Base-by-base conservation (phyloP, 1,284 basidiomycete genomes). In the Trametes pubescens region DNA sequence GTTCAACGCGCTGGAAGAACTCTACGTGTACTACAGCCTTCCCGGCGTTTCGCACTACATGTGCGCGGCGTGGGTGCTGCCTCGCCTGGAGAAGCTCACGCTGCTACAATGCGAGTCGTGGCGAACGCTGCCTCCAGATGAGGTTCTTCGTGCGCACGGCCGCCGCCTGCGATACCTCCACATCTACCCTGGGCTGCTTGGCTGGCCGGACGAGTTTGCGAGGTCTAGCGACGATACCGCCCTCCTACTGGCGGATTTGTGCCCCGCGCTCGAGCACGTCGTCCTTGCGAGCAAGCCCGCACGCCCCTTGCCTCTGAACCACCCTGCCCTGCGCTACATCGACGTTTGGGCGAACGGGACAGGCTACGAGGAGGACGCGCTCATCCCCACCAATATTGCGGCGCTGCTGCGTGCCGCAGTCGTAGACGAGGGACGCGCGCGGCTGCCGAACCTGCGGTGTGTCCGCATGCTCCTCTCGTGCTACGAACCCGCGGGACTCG, bases 201-300 rank as follows among this genome's bases (percentile, higher is more conserved):
- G 58, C 21, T 54, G 47, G 47, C 22, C 21, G 11, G 44, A 18
- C 49, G 40, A 9, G 2, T 1, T 14, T 34, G 24, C 8, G 8
- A 32, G 29, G 29, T 32, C 29, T 8, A 4, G 14, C 32, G 8
- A 14, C n/a, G 26, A 57, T 21, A 6, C n/a, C 10, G 32, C 47
- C 44, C 32, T 14, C 32, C 24, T 18, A 9, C 14, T 53, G 49
- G 26, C 16, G 7, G 21, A 47, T 0, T 32, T 57, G 51, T 63
- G 62, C 44, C 57, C 62, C 2, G 32, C 14, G 14, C 57, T 63
- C 29, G 51, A 55, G 46, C 62, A 59, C 57, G 51, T 63, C 51
- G 58, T 58, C 44, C 9, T 63, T 21, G 24, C 26, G 7, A 16
- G 51, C 26, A 13, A 24, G 16, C 37, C 37, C 10, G 40, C 14